Percentiles rank a stretch among this genome's conserved stretches.
phyloP scores from a whole-genome alignment of 1,284 basidiomycete genomes.

The Schizopora paradoxa region DNA sequence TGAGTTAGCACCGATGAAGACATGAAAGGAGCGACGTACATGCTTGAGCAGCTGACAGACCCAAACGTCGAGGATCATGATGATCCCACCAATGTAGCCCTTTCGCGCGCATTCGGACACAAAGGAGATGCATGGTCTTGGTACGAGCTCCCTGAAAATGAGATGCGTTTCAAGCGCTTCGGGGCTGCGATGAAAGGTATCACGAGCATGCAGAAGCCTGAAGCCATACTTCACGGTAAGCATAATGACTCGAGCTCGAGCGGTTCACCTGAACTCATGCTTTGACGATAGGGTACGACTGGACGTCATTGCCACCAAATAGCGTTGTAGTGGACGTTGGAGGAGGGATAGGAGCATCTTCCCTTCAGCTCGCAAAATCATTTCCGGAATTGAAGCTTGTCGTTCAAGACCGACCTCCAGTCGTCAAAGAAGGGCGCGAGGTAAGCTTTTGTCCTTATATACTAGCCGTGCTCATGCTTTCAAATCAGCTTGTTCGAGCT shows the following conservation, averaged over 20 bases:
- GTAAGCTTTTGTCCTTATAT: neutral
- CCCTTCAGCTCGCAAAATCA: conserved; percentile 14
- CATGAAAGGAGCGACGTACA: conserved; percentile 28
- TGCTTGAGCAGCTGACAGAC: conserved; percentile 32
- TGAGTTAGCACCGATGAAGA: conserved; percentile 29
- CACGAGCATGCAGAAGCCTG: conserved; percentile 22
- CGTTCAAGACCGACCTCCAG: conserved; percentile 19
- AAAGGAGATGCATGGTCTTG: conserved; percentile 27
- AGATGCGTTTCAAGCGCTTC: conserved; percentile 28
- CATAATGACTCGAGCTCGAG: too few relatives aligned
- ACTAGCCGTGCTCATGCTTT: too few relatives aligned
- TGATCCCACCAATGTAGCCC: too few relatives aligned
- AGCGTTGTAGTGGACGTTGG: conserved; percentile 23
- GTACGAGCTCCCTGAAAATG: conserved; percentile 25
- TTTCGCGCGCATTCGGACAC: conserved; percentile 25
- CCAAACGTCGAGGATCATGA: conserved; percentile 27
- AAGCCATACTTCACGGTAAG: conserved; percentile 27
- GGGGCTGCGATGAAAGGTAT: conserved; percentile 31
- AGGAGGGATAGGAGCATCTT: conserved; percentile 19
- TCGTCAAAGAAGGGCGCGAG: conserved; percentile 11
- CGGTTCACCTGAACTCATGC: too few relatives aligned
- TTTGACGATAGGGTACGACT: conserved; percentile 16
- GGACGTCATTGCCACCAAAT: conserved; percentile 8
- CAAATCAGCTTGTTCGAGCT: too few relatives aligned
- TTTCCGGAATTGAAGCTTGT: conserved; percentile 19